phyloP scores from a whole-genome alignment of 2,329 filamentous ascomycete species.

The Macroventuria anomochaeta region DNA sequence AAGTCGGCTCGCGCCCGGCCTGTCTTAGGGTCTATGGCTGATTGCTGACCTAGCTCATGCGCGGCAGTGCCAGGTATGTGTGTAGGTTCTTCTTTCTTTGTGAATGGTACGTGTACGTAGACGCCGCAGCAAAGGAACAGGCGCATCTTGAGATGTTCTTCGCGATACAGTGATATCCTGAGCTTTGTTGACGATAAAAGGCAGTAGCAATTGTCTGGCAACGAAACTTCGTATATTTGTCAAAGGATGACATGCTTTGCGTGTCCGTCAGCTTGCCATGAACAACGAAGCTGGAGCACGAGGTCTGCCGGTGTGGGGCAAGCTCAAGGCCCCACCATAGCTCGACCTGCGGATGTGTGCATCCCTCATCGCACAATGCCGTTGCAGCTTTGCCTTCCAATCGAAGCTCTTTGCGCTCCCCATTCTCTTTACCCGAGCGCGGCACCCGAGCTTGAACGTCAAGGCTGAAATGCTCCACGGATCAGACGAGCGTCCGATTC shows the following conservation, averaged over 20 bases:
- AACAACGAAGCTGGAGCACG: background rate
- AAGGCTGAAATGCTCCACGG: conserved; percentile 18
- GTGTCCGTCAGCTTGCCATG: background rate
- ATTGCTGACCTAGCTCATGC: conserved; percentile 9
- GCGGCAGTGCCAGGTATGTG: conserved; percentile 14
- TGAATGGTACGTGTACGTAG: conserved; percentile 13
- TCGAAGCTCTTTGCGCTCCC: conserved; percentile 17
- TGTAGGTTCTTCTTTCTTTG: conserved; percentile 8
- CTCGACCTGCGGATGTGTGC: conserved; percentile 13
- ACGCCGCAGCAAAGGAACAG: conserved; percentile 17
- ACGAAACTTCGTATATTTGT: background rate
- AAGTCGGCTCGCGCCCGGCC: conserved; percentile 6
- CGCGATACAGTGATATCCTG: background rate
- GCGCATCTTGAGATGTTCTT: conserved; percentile 4
- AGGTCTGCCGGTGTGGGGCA: conserved; percentile 9
- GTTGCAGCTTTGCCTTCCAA: conserved; percentile 29
- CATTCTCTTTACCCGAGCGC: conserved; percentile 17
- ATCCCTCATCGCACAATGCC: conserved; percentile 28
- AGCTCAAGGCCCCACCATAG: conserved; percentile 33
- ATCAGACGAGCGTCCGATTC: conserved; percentile 18
- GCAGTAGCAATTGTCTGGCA: background rate
- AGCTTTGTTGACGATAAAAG: background rate
- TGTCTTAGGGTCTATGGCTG: conserved; percentile 13
- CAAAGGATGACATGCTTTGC: too few species aligned
- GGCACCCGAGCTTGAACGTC: conserved; percentile 14